Percentiles rank a stretch among this genome's conserved stretches.
phyloP scores from a whole-genome alignment of 208 protist species.

The Trichomonas tenax region DNA sequence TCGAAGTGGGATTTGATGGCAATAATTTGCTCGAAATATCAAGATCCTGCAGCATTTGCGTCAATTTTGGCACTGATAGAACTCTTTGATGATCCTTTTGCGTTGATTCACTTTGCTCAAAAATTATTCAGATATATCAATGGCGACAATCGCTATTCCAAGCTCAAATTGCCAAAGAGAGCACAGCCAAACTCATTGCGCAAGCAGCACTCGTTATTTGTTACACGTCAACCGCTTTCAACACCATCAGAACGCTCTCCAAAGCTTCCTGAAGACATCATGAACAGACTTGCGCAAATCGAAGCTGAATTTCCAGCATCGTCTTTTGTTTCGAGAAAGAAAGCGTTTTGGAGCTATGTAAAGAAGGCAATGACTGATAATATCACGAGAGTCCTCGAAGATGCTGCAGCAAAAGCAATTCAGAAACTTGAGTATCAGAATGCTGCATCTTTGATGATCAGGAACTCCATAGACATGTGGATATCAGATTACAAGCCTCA shows the following conservation, averaged over 20 bases:
- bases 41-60: background rate
- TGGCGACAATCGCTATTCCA: background rate
- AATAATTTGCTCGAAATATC: background rate
- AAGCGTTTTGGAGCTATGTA: background rate
- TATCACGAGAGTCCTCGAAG: background rate
- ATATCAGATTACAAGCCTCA: background rate
- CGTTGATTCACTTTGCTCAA: background rate
- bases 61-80: background rate
- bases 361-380: background rate
- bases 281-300: background rate
- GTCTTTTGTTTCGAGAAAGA: background rate
- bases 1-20: background rate
- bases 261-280: background rate
- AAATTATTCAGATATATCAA: background rate
- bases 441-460: background rate
- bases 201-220: background rate
- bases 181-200: too few species aligned
- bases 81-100: background rate
- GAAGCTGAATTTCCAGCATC: background rate
- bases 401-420: background rate
- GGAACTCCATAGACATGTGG: background rate
- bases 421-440: background rate
- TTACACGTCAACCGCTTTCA: background rate
- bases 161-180: background rate
- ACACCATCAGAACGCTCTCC: background rate